Evolutionary conservation across 129 eudicot species (phyloP).

Genomic region (Lactuca sativa): DNA sequence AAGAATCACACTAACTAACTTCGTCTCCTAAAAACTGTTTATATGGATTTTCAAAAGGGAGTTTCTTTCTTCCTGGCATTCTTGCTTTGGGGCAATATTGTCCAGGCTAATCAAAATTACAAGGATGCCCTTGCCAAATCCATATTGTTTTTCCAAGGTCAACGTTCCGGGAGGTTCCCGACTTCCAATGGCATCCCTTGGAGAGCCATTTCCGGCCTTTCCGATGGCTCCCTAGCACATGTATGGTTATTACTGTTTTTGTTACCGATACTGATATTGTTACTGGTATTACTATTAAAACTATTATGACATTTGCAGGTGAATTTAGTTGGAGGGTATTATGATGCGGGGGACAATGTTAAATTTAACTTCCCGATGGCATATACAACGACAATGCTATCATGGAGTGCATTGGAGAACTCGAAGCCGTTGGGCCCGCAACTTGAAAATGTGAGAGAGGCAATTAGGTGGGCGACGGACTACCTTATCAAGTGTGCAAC

Average conservation of each 20-base stretch:
- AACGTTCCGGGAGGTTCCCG: conserved; percentile 77
- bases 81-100: conserved; percentile 32
- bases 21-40: conserved; percentile 4
- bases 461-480: conserved; percentile 91
- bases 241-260: conserved; percentile 30
- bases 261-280: background rate
- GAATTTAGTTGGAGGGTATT: conserved; percentile 85
- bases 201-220: conserved; percentile 65
- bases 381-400: conserved; percentile 76
- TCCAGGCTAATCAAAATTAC: conserved; percentile 57
- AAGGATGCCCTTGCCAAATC: conserved; percentile 90
- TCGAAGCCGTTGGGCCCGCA: conserved; percentile 69
- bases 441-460: conserved; percentile 39
- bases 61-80: conserved; percentile 18
- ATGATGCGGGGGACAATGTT: conserved; percentile 97
- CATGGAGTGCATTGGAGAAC: conserved; percentile 80
- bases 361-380: conserved; percentile 97
- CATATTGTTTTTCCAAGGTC: conserved; percentile 82
- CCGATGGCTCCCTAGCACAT: conserved; percentile 58
- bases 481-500: conserved; percentile 87
- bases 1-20: conserved; percentile 27
- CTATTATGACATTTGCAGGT: conserved; percentile 44
- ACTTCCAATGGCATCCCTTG: conserved; percentile 48
- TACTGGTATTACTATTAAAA: background rate
- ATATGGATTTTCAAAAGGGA: conserved; percentile 32